These are phyloP conservation scores for Oidium heveae DNA, from an alignment of 2,329 filamentous ascomycete genomes.

Conservation along the genomic window DNA sequence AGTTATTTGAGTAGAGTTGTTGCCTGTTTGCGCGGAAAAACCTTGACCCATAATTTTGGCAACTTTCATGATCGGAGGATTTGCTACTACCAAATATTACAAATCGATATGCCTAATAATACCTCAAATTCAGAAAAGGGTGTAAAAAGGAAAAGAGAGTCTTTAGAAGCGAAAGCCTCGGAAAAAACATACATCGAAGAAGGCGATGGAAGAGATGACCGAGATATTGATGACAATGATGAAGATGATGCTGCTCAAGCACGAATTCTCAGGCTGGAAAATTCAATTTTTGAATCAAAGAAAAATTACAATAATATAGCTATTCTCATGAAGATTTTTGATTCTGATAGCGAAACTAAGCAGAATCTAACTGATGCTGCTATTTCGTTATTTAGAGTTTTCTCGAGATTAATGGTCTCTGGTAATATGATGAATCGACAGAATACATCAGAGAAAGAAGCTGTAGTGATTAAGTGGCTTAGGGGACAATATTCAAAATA, in stretches of 20 bases:
- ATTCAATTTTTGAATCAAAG: constrained; percentile 59
- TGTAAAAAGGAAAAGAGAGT: constrained; percentile 23
- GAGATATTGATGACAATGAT: constrained; percentile 25
- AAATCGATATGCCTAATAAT: not conserved
- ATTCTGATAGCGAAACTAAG: constrained; percentile 22
- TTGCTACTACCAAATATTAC: too few species aligned
- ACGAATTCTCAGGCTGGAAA: constrained; percentile 50
- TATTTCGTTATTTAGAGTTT: constrained; percentile 66
- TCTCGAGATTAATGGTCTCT: constrained; percentile 53
- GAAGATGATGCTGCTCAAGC: constrained; percentile 28
- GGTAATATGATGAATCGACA: constrained; percentile 44
- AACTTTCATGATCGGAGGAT: too few species aligned
- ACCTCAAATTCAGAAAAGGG: constrained; percentile 1
- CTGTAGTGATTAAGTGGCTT: constrained; percentile 53
- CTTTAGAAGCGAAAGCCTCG: constrained; percentile 21
- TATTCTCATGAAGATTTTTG: constrained; percentile 36
- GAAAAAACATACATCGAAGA: constrained; percentile 19
- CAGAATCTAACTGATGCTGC: constrained; percentile 41
- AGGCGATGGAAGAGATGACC: constrained; percentile 27
- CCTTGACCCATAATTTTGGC: not conserved
- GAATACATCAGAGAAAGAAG: constrained; percentile 44
- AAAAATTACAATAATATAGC: constrained; percentile 85
- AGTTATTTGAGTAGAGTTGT: too few species aligned
- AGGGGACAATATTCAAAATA: constrained; percentile 51
- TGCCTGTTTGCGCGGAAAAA: not conserved